phyloP scores from a whole-genome alignment of 495 filamentous ascomycete genomes.

The Friedmanniomyces endolithicus region DNA sequence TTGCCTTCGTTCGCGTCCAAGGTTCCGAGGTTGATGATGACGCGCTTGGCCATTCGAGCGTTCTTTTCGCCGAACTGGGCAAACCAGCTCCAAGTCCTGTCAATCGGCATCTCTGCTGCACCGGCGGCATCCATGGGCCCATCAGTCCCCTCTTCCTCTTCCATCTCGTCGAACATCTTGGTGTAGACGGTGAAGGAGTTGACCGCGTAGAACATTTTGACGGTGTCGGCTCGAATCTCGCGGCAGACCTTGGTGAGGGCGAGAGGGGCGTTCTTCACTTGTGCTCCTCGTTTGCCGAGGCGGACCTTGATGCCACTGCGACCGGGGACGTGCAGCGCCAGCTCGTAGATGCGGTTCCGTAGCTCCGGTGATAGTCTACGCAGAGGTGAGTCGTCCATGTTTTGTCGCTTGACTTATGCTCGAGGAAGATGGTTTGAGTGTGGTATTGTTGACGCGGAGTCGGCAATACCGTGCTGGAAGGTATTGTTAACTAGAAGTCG shows the following conservation, averaged over 20 bases:
- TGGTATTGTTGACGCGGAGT: background rate
- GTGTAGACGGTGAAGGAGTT: background rate
- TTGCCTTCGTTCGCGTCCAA: too few species aligned
- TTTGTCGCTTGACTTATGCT: background rate
- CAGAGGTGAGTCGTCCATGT: background rate
- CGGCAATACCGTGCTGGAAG: too few species aligned
- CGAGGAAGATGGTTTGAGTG: background rate
- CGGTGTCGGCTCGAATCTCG: background rate
- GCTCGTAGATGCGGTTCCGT: background rate
- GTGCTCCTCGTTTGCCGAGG: background rate
- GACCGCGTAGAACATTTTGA: background rate
- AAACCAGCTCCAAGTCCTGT: too few species aligned
- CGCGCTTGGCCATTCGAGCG: too few species aligned
- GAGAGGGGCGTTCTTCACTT: background rate
- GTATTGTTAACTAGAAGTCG: slow-evolving; percentile 46
- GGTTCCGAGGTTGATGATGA: too few species aligned
- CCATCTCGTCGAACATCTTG: background rate
- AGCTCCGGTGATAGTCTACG: background rate
- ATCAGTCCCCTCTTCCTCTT: background rate
- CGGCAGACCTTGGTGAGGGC: background rate
- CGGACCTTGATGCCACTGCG: background rate
- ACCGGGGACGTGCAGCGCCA: background rate
- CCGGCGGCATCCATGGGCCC: too few species aligned
- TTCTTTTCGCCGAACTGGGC: too few species aligned
- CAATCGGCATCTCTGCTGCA: too few species aligned